Evolutionary conservation across 2,329 filamentous ascomycete genomes (phyloP), one percentile per base, ranked within the genome.

Genomic region (Aspergillus unguis): DNA sequence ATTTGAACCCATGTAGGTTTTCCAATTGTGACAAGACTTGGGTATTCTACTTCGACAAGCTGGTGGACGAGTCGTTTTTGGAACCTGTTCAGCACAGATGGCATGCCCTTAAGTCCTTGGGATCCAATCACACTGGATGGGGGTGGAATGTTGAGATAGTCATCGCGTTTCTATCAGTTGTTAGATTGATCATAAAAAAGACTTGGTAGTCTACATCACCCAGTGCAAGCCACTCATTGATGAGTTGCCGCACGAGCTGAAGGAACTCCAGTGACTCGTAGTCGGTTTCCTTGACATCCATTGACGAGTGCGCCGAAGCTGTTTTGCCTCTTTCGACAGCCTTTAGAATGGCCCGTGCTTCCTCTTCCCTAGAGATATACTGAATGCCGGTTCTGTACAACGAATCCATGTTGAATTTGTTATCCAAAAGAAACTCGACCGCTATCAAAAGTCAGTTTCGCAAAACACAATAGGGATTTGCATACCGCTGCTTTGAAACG

Each of bases 61-160:
- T 87, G 84, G 62, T 88, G 82, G 1, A 88, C 77, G 5, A 88
- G 73, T 32, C 83, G 77, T 64, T 85, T 83, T 63, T 88, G 84
- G 59, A 81, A 87, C 0, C 77, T 75, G 54, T 77, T 83, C 27
- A 85, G 63, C 1, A 51, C 53, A 4, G 47, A 52, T n/a, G 68
- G 65, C 37, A 69, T 56, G 9, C 50, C 49, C 9, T 47, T 55
- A 33, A 55, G 38, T 6, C 47, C 49, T 2, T 50, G 49, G 17
- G 61, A 11, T 57, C 66, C 43, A 27, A 55, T 59, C 49, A 48
- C 40, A 9, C 41, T 36, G 9, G 55, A 57, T 3, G 70, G 61
- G 10, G 69, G 68, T 3, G 74, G 71, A 28, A 80, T 72, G 54
- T 80, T 81, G 53, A 79, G 65, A 55, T 72, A 78, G 6, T 67